These are phyloP conservation scores for Parascedosporium putredinis DNA, from an alignment of 2,329 filamentous ascomycete genomes.

Conservation along the genomic window DNA sequence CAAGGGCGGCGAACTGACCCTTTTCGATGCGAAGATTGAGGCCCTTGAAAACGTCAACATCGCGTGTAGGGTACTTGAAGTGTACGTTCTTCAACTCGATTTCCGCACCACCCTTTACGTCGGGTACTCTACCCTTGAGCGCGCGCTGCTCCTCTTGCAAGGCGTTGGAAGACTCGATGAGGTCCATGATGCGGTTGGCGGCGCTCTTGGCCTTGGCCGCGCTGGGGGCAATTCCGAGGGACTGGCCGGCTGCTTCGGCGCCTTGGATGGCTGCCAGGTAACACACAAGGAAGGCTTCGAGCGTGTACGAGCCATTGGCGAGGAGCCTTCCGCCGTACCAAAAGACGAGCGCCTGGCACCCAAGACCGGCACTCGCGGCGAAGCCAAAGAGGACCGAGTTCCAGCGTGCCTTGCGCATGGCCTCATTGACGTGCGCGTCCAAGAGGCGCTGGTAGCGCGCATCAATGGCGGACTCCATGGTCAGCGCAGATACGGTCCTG, in stretches of 20 bases:
- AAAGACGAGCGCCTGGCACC: constrained; percentile 52
- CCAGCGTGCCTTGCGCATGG: constrained; percentile 51
- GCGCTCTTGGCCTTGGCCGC: constrained; percentile 48
- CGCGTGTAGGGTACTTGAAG: constrained; percentile 51
- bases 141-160: constrained; percentile 22
- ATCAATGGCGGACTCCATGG: constrained; percentile 56
- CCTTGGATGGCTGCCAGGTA: constrained; percentile 60
- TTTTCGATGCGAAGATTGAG: constrained; percentile 37
- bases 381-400: constrained; percentile 57
- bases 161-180: constrained; percentile 26
- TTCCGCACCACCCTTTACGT: constrained; percentile 37
- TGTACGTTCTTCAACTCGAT: constrained; percentile 46
- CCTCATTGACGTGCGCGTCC: constrained; percentile 43
- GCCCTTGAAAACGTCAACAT: constrained; percentile 46
- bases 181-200: constrained; percentile 47
- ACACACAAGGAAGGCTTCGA: constrained; percentile 40
- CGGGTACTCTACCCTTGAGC: constrained; percentile 26
- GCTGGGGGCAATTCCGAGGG: constrained; percentile 57
- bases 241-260: constrained; percentile 55
- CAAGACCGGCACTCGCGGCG: constrained; percentile 56
- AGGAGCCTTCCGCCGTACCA: constrained; percentile 59
- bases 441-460: constrained; percentile 51
- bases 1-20: constrained; percentile 42
- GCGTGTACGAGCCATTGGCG: constrained; percentile 34
- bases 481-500: constrained; percentile 60